Percentiles rank a stretch among this genome's conserved stretches.
phyloP scores from a whole-genome alignment of 441 rosid species.

The Populus hybrid region DNA sequence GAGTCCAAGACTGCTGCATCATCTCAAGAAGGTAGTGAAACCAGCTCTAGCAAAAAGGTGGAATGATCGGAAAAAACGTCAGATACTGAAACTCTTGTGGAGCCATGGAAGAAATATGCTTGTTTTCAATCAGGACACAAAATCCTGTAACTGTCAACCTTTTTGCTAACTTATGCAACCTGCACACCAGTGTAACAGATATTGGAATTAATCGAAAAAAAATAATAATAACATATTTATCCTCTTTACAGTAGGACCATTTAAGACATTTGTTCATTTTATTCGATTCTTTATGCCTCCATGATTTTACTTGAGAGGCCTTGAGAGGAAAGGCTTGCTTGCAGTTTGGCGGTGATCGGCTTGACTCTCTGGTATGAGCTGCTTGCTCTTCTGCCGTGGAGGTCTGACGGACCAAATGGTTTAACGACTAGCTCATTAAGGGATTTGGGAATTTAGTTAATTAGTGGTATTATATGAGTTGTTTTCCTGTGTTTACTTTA shows the following conservation, averaged over 20 bases:
- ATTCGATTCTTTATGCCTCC: neutral
- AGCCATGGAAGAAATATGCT: slow-evolving; percentile 4
- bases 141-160: neutral
- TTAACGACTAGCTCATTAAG: neutral
- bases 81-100: slow-evolving; percentile 12
- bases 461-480: too few species aligned
- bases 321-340: neutral
- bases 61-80: slow-evolving; percentile 25
- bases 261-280: neutral
- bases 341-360: neutral
- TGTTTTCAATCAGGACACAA: slow-evolving; percentile 8
- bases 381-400: neutral
- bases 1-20: slow-evolving; percentile 52
- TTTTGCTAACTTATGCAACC: slow-evolving; percentile 30
- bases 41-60: slow-evolving; percentile 55
- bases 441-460: neutral
- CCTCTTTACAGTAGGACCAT: slow-evolving; percentile 4
- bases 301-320: neutral
- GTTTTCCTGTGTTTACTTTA: too few species aligned
- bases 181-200: slow-evolving; percentile 32
- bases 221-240: slow-evolving; percentile 12
- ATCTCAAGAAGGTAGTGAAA: slow-evolving; percentile 41
- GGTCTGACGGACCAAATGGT: neutral
- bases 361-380: neutral
- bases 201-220: slow-evolving; percentile 37